Base-by-base conservation (phyloP, 352 stramenopile species). In the Pythium rhizo-oryzae region DNA sequence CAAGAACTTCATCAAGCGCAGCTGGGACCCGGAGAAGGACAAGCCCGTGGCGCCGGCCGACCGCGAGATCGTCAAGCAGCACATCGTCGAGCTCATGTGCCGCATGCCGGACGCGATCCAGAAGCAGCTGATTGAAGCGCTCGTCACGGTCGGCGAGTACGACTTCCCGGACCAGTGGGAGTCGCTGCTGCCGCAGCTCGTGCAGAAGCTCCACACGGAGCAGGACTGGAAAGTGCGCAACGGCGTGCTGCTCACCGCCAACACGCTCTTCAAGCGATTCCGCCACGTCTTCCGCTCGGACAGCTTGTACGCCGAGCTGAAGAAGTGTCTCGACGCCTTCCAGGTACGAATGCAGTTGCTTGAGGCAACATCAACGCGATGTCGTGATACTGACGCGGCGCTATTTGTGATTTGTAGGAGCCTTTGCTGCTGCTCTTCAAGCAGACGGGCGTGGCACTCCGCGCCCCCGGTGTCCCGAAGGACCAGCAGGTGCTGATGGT, bases 41-140 rank as follows among this genome's bases (percentile, higher is more conserved):
- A 79, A 78, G n/a, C 84, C 77, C 63, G 73, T 98, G n/a, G 69
- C 77, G 19, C 51, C 78, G 41, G 71, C 75, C 8, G 97, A 99
- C 78, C 97, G 98, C 50, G 76, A 80, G 18, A 70, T 97, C 25
- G 98, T 99, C 62, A 99, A 99, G 84, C 86, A 89, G 59, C 90
- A 99, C 77, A 82, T 99, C n/a, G 97, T 99, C 28, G 91, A 98
- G 44, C 90, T 99, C 64, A 99, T 99, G 97, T 99, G 94, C 70
- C 93, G 89, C 37, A 96, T 97, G 74, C 96, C 97, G 54, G 81
- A 96, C 67, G 79, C 72, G 58, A 85, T 99, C 65, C 94, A 98
- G 80, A 86, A 92, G 53, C 97, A 99, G 78, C 92, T 99, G 62
- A 97, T 94, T 37, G 98, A 99, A 74, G 89, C 96, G 51, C 96